Evolutionary conservation across 2,329 filamentous ascomycete species (phyloP).

Genomic region (Penicillium sp.): DNA sequence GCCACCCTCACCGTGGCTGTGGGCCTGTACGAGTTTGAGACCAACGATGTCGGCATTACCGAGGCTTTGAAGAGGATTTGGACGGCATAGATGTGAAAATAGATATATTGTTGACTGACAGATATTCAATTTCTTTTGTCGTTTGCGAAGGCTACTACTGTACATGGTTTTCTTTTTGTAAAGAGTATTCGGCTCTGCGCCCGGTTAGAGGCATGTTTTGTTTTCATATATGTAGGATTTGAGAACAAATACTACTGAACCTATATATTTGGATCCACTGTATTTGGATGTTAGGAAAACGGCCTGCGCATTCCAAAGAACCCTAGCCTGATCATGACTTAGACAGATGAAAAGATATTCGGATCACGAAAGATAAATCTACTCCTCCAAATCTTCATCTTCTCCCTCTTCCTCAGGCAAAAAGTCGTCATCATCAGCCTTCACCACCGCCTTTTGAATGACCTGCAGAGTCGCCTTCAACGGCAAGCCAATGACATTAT

Average conservation of each 20-base stretch:
- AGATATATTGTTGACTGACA: not conserved
- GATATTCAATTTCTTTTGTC: constrained; percentile 11
- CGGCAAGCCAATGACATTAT: constrained; percentile 92
- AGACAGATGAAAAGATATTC: no score
- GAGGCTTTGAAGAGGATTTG: constrained; percentile 86
- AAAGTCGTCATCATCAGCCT: constrained; percentile 63
- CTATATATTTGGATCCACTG: no score
- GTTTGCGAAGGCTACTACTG: constrained; percentile 8
- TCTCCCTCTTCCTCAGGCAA: constrained; percentile 39
- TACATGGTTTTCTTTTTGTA: constrained; percentile 4
- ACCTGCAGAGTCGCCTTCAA: constrained; percentile 71
- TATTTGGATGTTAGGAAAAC: no score
- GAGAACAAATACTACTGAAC: no score
- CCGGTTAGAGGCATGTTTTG: not conserved
- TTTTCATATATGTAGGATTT: not conserved
- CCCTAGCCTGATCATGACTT: not conserved
- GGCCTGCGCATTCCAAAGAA: no score
- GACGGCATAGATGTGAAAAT: constrained; percentile 57
- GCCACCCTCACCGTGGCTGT: constrained; percentile 78
- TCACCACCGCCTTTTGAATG: constrained; percentile 82
- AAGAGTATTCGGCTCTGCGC: not conserved
- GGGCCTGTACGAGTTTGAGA: constrained; percentile 97
- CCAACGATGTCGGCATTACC: constrained; percentile 91
- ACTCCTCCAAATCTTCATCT: constrained; percentile 12
- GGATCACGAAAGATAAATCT: no score